A percentile compares a stretch with the other conserved stretches of the same genome.
These are phyloP conservation scores for Posidonia oceanica DNA, from an alignment of 116 monocot species.

Conservation along the genomic window DNA sequence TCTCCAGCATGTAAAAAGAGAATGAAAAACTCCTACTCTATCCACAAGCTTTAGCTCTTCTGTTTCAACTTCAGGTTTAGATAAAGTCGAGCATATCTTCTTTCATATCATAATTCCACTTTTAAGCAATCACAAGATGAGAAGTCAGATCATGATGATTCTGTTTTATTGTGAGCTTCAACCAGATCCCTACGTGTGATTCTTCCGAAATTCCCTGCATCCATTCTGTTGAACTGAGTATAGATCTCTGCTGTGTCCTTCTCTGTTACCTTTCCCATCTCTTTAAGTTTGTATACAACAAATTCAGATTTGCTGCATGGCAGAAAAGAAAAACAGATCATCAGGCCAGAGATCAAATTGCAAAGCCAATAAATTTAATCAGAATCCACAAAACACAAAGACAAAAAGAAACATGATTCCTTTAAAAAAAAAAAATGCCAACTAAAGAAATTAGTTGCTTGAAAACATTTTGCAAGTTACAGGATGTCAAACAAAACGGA, in stretches of 20 bases:
- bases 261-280: conserved; percentile 77
- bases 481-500: no score
- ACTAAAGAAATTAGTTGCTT: no score
- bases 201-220: conserved; percentile 45
- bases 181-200: no score
- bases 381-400: no score
- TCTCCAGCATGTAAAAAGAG: not conserved
- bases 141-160: not conserved
- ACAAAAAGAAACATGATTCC: no score
- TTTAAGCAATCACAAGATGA: not conserved
- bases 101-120: not conserved
- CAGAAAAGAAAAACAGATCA: not conserved
- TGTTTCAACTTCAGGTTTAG: not conserved
- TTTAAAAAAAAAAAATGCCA: no score
- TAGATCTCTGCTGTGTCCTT: conserved; percentile 53
- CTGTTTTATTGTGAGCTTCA: not conserved
- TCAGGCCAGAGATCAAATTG: not conserved
- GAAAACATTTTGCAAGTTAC: no score
- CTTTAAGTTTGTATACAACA: conserved; percentile 72
- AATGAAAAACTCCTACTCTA: not conserved
- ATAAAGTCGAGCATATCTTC: not conserved
- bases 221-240: conserved; percentile 47
- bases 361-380: no score
- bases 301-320: conserved; percentile 59
- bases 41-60: not conserved